Conservation (phyloP, 2,329 filamentous ascomycete species). For the Sporothrix curviconia region DNA sequence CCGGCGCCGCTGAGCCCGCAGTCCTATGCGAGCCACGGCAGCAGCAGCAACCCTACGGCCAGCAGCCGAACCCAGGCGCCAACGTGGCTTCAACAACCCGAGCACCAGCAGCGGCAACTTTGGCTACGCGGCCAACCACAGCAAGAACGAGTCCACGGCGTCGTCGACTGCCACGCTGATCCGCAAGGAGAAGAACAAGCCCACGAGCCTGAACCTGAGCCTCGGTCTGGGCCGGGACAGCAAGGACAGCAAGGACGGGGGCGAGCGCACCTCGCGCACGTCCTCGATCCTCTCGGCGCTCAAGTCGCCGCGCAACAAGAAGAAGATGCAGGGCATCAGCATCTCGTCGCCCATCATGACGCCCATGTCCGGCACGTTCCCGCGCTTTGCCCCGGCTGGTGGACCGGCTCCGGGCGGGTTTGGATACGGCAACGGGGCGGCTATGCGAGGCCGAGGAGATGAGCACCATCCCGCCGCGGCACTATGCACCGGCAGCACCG, state of each 20-base stretch:
- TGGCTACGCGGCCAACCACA: background rate
- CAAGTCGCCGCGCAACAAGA: slow-evolving; percentile 52
- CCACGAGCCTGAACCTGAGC: slow-evolving; percentile 43
- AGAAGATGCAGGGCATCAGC: slow-evolving; percentile 45
- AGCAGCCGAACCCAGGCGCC: slow-evolving; percentile 14
- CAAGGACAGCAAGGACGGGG: slow-evolving; percentile 24
- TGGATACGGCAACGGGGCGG: slow-evolving; percentile 20
- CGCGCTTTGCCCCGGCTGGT: slow-evolving; percentile 25
- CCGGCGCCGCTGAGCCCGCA: slow-evolving; percentile 28
- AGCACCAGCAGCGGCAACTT: background rate
- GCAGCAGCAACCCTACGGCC: background rate
- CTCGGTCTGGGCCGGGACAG: slow-evolving; percentile 39
- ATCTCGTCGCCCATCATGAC: slow-evolving; percentile 63
- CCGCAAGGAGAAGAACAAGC: slow-evolving; percentile 44
- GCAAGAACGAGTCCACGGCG: slow-evolving; percentile 20
- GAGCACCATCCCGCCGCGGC: slow-evolving; percentile 50
- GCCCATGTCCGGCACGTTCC: slow-evolving; percentile 54
- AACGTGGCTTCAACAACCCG: background rate
- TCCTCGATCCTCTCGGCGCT: slow-evolving; percentile 57
- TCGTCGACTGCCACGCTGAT: slow-evolving; percentile 29
- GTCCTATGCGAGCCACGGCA: background rate
- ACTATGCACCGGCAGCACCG: slow-evolving; percentile 51
- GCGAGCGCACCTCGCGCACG: slow-evolving; percentile 46
- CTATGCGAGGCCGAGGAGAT: slow-evolving; percentile 49
- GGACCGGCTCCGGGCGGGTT: background rate